phyloP scores from a whole-genome alignment of 768 basidiomycete species.

The Lentinula edodes region DNA sequence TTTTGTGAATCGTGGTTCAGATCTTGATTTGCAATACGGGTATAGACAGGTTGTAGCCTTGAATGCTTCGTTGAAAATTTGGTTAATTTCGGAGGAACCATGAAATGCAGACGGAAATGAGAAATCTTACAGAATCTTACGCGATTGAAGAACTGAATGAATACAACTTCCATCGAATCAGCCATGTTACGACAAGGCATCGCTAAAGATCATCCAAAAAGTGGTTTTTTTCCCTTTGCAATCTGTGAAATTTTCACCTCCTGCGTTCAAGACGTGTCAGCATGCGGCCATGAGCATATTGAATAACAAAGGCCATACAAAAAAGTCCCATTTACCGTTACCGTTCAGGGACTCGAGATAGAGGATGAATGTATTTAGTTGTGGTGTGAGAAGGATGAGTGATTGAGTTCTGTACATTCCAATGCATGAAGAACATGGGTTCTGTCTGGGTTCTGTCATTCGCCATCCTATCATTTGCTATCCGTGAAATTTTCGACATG shows the following conservation, averaged over 20 bases:
- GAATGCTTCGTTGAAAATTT: background rate
- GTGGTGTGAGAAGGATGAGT: background rate
- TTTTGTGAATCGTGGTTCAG: too few species aligned
- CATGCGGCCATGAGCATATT: too few species aligned
- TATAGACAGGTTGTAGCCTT: too few species aligned
- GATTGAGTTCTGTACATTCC: background rate
- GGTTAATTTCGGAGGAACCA: background rate
- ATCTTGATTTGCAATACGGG: too few species aligned
- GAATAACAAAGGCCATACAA: background rate
- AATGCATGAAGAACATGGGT: background rate
- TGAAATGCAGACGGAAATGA: background rate
- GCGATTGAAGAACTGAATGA: background rate
- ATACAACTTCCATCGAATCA: background rate
- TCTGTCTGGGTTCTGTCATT: background rate
- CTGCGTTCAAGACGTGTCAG: background rate
- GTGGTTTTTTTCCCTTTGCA: background rate
- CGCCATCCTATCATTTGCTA: too few species aligned
- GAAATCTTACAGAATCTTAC: too few species aligned
- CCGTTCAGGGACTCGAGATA: background rate
- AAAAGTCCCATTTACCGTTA: background rate
- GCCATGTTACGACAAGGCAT: background rate
- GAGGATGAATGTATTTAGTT: background rate
- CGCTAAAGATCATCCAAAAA: too few species aligned
- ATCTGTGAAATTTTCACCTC: background rate
- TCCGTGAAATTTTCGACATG: too few species aligned